Base-by-base conservation (phyloP, 805 yeast genomes). In the Kodamaea leandrae region DNA sequence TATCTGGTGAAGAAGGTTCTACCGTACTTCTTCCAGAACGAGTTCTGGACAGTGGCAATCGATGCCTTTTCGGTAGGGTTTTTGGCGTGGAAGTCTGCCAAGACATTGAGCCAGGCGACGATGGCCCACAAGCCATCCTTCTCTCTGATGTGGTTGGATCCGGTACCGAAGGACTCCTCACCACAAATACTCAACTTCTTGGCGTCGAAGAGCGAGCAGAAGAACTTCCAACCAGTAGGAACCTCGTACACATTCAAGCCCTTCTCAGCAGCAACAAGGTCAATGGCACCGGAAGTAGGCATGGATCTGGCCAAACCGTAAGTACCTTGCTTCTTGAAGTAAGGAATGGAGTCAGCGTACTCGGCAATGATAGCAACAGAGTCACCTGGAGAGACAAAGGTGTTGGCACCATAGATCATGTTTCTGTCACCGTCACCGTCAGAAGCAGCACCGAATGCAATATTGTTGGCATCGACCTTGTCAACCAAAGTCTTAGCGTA, bases 361-460 rank as follows among this genome's bases (percentile, higher is more conserved):
- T 93, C 97, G 13, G 97, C 90, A 60, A 91, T 91, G 51, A 91
- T 91, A 32, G 99, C 98, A 24, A 91, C 98, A 4, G 96, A 86
- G 64, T 91, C 99, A 60, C 99, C 98, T 6, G 99, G 99, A 1
- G 97, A 89, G 10, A 91, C 98, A 64, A 91, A 91, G 2, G 97
- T 78, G 35, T 84, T 84, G 29, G 87, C 88, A 45, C 99, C 99
- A 63, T 93, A 93, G 57, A 91, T 91, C 99, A 91, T 91, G 64
- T 91, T 91, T 69, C 99, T 81, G 61, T 91, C 99, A 63, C 99
- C 99, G 55, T 91, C 99, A 64, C 99, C 99, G 60, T 88, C 99
- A n/a, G 96, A 85, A 6, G 98, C 98, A 27, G 98, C 98, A 49
- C 99, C 99, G 61, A 91, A 91, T 6, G 91, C 86, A 50, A 90